Evolutionary conservation across 106 monocot genomes (phyloP), one percentile per base, ranked within the genome.

Genomic region (Triglochin maritima): DNA sequence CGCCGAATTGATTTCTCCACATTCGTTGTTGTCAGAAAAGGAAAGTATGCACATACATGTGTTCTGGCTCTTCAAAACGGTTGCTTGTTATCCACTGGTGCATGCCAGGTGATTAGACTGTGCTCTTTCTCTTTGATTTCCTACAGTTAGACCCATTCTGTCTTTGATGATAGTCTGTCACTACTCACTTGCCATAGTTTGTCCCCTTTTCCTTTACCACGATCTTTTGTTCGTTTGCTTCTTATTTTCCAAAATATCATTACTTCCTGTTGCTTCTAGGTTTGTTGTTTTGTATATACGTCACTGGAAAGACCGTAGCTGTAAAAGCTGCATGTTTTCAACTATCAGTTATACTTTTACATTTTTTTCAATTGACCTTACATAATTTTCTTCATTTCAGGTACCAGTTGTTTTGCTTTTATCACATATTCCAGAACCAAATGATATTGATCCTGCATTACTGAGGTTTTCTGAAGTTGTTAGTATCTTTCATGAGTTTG

Each of bases 11-110:
- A 67, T 9, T 60, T 13, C 3, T 12, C 54, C n/a, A 7, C 48
- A 52, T 59, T 67, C 15, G 59, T 67, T 63, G 6, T 50, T 51
- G 48, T 44, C 44, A 98, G 98, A 76, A 86, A 92, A 60, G 88
- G 84, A 68, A 98, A 98, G 70, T 98, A 84, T 69, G 49, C 79
- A 6, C 98, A 98, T 46, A 84, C 87, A 4, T 98, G 92, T 78
- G 92, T 98, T 77, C 50, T 98, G 47, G 77, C 98, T 42, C 86
- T 98, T 66, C 98, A 98, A 81, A 84, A 98, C 81, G 88, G 92
- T 64, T 82, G 86, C 49, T 76, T 81, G 57, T 82, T 80, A 74
- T 76, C 87, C 66, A 74, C 65, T 74, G 86, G 85, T n/a, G 78
- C 69, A 57, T 78, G 79, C 29, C 81, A 98, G 86, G 96, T 98